Evolutionary conservation across 257 asterid species (phyloP).

Genomic region (Cynanchum wilfordii): DNA sequence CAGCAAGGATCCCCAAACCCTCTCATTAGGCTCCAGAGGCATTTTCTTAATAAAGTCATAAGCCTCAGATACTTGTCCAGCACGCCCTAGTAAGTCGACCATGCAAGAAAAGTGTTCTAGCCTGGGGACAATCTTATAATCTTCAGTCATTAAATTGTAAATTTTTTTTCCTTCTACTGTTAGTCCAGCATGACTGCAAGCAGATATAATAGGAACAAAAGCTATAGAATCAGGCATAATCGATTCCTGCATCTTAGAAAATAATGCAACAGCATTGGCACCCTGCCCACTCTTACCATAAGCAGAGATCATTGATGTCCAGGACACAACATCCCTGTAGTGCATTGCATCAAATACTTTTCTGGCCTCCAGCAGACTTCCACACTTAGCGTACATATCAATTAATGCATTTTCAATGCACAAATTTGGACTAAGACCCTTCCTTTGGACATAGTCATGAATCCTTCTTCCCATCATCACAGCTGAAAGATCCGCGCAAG

Average conservation of each 20-base stretch:
- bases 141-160: slow-evolving; percentile 53
- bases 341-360: slow-evolving; percentile 63
- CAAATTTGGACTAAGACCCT: slow-evolving; percentile 53
- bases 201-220: slow-evolving; percentile 81
- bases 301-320: slow-evolving; percentile 90
- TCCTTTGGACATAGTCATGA: slow-evolving; percentile 45
- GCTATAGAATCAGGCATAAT: slow-evolving; percentile 76
- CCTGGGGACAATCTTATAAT: slow-evolving; percentile 59
- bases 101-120: slow-evolving; percentile 79
- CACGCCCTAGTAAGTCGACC: slow-evolving; percentile 86
- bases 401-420: slow-evolving; percentile 75
- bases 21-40: slow-evolving; percentile 61
- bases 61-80: slow-evolving; percentile 65
- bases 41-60: slow-evolving; percentile 50
- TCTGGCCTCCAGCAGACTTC: slow-evolving; percentile 73
- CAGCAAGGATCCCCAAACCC: slow-evolving; percentile 84
- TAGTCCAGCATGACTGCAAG: slow-evolving; percentile 89
- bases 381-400: slow-evolving; percentile 94
- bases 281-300: slow-evolving; percentile 89
- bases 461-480: slow-evolving; percentile 51
- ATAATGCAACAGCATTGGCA: slow-evolving; percentile 47
- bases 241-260: slow-evolving; percentile 49
- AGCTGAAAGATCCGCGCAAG: slow-evolving; percentile 87
- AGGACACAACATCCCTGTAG: slow-evolving; percentile 66
- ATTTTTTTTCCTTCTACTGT: slow-evolving; percentile 48